Evolutionary conservation across 106 monocot genomes (phyloP).

Genomic region (Acorus calamus): DNA sequence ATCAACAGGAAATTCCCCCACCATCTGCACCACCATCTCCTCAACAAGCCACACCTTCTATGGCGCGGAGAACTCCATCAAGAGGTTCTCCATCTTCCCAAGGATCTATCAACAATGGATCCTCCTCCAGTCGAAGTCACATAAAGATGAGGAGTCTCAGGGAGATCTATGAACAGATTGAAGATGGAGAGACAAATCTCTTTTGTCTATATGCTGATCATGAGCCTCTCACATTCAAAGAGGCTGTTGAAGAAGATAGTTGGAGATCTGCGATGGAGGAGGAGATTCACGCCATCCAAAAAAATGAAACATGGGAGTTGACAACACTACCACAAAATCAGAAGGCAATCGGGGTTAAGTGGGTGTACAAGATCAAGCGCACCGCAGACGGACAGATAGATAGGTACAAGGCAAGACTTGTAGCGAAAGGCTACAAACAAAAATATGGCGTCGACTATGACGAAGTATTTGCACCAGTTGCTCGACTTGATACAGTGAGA

Average conservation of each 20-base stretch:
- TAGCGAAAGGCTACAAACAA: too few species aligned
- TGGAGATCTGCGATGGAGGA: neutral
- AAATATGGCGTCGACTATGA: slow-evolving; percentile 3
- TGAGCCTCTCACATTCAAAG: neutral
- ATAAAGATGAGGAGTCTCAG: neutral
- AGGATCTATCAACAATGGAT: neutral
- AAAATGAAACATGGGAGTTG: slow-evolving; percentile 1
- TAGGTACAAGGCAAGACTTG: too few species aligned
- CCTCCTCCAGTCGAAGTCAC: neutral
- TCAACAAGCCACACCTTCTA: neutral
- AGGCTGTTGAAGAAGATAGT: neutral
- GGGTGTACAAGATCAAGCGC: slow-evolving; percentile 3
- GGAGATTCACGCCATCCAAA: slow-evolving; percentile 1
- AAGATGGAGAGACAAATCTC: slow-evolving; percentile 4
- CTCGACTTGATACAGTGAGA: slow-evolving; percentile 4
- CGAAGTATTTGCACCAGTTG: neutral
- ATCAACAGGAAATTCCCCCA: neutral
- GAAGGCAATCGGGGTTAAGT: neutral
- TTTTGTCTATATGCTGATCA: slow-evolving; percentile 1
- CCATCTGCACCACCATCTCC: neutral
- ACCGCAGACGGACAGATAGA: neutral
- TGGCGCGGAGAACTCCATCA: too few species aligned
- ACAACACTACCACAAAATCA: neutral
- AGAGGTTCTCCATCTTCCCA: neutral
- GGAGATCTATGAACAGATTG: neutral